Conservation (phyloP, 495 filamentous ascomycete species). For the Hyaloscypha finlandica region DNA sequence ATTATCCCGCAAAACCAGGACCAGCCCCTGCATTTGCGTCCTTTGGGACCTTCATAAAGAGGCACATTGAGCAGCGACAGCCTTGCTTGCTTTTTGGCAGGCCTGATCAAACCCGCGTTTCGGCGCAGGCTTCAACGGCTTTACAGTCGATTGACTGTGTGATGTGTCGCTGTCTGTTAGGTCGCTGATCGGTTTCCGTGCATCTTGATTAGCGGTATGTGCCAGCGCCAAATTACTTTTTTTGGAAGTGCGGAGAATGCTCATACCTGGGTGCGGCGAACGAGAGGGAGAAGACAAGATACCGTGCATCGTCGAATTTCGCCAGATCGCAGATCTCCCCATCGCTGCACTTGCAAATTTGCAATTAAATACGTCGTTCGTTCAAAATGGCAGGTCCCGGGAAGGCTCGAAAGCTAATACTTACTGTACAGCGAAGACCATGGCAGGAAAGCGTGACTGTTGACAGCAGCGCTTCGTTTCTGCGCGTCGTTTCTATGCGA, state of each 20-base stretch:
- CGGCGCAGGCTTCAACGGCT: conserved; percentile 4
- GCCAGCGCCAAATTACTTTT: not conserved
- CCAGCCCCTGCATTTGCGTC: conserved; percentile 2
- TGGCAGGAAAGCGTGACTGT: no score
- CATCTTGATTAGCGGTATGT: not conserved
- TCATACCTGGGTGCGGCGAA: not conserved
- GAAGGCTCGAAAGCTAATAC: no score
- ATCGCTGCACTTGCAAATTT: not conserved
- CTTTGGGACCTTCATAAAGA: not conserved
- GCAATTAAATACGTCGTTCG: no score
- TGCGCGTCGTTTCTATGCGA: no score
- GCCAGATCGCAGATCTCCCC: not conserved
- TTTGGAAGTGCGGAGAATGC: not conserved
- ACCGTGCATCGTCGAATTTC: not conserved
- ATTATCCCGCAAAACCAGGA: not conserved
- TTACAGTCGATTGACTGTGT: conserved; percentile 2
- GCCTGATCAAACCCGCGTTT: conserved; percentile 1
- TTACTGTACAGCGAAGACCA: no score
- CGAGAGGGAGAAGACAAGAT: not conserved
- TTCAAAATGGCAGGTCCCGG: no score
- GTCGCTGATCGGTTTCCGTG: not conserved
- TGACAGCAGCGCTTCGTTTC: no score
- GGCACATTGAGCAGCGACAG: not conserved
- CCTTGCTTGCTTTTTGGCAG: not conserved
- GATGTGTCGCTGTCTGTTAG: not conserved